phyloP scores from a whole-genome alignment of 2,329 filamentous ascomycete species.

The Botrytis cinerea region DNA sequence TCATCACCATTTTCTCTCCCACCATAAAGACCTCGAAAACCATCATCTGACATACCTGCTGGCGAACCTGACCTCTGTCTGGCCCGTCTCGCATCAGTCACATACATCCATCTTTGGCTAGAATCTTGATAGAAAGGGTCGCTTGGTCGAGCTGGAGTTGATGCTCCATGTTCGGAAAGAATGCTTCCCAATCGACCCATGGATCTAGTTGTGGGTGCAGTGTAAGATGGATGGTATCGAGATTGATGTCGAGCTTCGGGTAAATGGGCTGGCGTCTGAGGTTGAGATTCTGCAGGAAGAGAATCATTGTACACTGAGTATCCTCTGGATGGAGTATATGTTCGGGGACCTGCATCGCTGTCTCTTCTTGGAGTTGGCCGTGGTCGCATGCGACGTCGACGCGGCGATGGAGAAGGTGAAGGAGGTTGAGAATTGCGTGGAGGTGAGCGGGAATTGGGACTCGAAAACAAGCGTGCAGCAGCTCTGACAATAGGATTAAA shows the following conservation, averaged over 20 bases:
- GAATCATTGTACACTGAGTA: conserved; percentile 52
- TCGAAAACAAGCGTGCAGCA: conserved; percentile 27
- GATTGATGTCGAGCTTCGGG: conserved; percentile 52
- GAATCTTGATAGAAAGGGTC: conserved; percentile 6
- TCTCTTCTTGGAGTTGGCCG: conserved; percentile 15
- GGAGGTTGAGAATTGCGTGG: conserved; percentile 24
- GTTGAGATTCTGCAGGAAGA: conserved; percentile 48
- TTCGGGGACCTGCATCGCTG: conserved; percentile 16
- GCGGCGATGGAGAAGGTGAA: conserved; percentile 30
- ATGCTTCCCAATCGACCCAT: conserved; percentile 20
- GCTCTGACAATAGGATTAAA: conserved; percentile 22
- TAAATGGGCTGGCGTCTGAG: conserved; percentile 54
- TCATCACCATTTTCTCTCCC: conserved; percentile 53
- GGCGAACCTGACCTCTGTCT: conserved; percentile 40
- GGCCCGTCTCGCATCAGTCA: neutral
- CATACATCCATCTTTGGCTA: conserved; percentile 8
- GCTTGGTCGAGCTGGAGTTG: neutral
- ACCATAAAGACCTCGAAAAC: conserved; percentile 51
- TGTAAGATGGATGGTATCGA: conserved; percentile 48
- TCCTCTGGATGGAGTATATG: conserved; percentile 34
- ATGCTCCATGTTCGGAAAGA: neutral
- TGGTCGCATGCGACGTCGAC: conserved; percentile 21
- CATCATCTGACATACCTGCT: conserved; percentile 46
- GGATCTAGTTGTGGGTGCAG: conserved; percentile 44
- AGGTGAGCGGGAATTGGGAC: conserved; percentile 30